Percentiles rank a stretch among this genome's conserved stretches.
Evolutionary conservation across 129 eudicot genomes (phyloP).

Genomic region (Centrapalus pauciflorus): DNA sequence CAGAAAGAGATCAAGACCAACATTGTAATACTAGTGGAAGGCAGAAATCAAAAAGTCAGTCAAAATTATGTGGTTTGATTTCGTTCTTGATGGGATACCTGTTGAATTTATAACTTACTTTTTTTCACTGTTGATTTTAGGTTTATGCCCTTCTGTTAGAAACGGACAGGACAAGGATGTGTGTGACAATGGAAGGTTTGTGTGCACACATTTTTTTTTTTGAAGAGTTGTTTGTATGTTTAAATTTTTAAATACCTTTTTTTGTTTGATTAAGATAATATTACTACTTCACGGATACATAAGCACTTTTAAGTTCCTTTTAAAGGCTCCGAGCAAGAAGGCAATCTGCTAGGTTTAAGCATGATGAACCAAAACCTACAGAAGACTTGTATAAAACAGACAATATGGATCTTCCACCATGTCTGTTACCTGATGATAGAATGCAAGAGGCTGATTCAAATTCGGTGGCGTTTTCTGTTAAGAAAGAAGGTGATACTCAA

Average conservation of each 20-base stretch:
- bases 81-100: no score
- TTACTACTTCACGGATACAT: no score
- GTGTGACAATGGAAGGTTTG: constrained; percentile 44
- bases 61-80: background rate
- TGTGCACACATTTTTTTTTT: background rate
- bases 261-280: background rate
- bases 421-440: constrained; percentile 13
- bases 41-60: constrained; percentile 36
- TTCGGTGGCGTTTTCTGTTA: background rate
- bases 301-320: no score
- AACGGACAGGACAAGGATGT: constrained; percentile 29
- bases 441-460: constrained; percentile 19
- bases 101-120: background rate
- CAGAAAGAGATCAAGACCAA: constrained; percentile 19
- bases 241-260: background rate
- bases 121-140: constrained; percentile 12
- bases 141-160: constrained; percentile 23
- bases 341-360: constrained; percentile 26
- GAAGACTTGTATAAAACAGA: background rate
- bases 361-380: constrained; percentile 16
- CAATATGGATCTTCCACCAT: constrained; percentile 1
- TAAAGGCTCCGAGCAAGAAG: constrained; percentile 33
- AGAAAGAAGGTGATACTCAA: constrained; percentile 14
- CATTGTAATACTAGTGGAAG: constrained; percentile 21
- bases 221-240: background rate